Evolutionary conservation across 2,329 filamentous ascomycete species (phyloP), one percentile per base, ranked within the genome.

Genomic region (Colletotrichum ledebouriae): DNA sequence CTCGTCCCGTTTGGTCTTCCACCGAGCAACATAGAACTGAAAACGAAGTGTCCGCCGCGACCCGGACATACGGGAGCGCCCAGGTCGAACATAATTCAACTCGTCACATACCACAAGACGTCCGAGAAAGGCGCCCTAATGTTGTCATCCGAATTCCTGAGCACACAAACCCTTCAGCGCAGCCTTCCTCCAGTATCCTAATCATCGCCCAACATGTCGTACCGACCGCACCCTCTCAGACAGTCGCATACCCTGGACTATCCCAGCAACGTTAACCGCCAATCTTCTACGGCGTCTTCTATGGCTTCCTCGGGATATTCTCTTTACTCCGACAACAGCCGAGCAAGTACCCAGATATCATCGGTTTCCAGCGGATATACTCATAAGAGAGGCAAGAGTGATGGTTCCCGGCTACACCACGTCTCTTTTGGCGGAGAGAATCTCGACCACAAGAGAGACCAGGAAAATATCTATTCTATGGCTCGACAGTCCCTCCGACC

Each of bases 401-500:
- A 96, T 83, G 87, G 87, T 65, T 85, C 85, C 68, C 83, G 84
- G 49, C 85, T 89, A 75, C 17, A 72, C 73, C 42, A 75, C 70
- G 69, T 69, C 11, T 72, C 75, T 33, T 78, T 82, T 76, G 77
- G 83, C 59, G 59, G 59, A 58, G 69, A 68, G 52, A 69, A 61
- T 44, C 47, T 62, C 20, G 53, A 69, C 42, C 73, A 80, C 60
- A 79, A 82, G 73, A 80, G 78, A 66, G 77, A 79, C 70, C 84
- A 88, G n/a, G 88, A 89, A 39, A 69, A 87, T 73, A 84, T 90
- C 70, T 94, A 94, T 76, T 89, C 87, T 72, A 90, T 86, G 72
- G 87, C 92, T 69, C 90, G 94, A 60, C 91, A 92, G 75, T 94
- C 93, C 22, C 83, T 97, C 69, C 89, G 93, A 56, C 92, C 92